Conservation (phyloP, 768 basidiomycete genomes). For the Rhodotorula graminis region DNA sequence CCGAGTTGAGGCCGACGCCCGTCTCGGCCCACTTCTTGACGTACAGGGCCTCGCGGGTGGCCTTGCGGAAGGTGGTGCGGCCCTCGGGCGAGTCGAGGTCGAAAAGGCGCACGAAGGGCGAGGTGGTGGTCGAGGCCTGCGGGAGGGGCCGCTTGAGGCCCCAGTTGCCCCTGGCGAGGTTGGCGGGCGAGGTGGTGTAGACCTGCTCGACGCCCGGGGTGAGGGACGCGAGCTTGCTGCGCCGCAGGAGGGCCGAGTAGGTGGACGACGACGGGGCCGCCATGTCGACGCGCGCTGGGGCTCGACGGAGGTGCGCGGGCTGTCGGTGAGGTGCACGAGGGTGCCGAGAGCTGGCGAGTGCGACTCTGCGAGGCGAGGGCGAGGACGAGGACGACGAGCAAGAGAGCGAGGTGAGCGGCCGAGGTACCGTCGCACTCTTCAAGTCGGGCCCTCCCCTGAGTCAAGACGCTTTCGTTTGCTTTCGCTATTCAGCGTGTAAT, state of each 20-base stretch:
- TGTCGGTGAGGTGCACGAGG: neutral
- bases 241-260: conserved; percentile 70
- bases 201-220: conserved; percentile 72
- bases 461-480: too few relatives aligned
- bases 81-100: conserved; percentile 30
- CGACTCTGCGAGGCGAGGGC: too few relatives aligned
- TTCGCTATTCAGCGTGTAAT: too few relatives aligned
- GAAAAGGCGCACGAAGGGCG: conserved; percentile 35
- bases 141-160: conserved; percentile 78
- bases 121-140: conserved; percentile 49
- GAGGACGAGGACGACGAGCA: too few relatives aligned
- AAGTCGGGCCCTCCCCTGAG: too few relatives aligned
- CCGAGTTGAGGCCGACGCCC: conserved; percentile 18
- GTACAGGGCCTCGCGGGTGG: conserved; percentile 25
- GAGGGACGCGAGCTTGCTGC: conserved; percentile 74
- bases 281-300: neutral
- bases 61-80: conserved; percentile 35
- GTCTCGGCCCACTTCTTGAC: conserved; percentile 29
- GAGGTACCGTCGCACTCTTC: too few relatives aligned
- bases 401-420: too few relatives aligned
- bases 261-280: conserved; percentile 55
- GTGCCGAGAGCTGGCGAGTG: neutral
- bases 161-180: conserved; percentile 73
- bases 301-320: neutral
- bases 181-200: conserved; percentile 65